Evolutionary conservation across 148 eudicot species (phyloP).

Genomic region (Rhododendron griersonianum): DNA sequence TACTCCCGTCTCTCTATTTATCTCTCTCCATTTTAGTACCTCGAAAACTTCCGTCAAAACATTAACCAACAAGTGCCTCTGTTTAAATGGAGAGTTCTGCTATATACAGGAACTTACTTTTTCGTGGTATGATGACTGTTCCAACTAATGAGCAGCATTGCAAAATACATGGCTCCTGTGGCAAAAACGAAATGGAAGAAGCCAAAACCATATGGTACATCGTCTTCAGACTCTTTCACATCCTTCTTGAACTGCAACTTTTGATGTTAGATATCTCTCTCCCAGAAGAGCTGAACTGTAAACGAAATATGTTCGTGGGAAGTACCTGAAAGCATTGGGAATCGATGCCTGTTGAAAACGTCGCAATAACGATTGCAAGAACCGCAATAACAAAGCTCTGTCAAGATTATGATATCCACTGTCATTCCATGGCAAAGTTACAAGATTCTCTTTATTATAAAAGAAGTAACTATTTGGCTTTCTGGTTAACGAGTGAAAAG

Average conservation of each 20-base stretch:
- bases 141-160: constrained; percentile 83
- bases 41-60: not conserved
- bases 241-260: constrained; percentile 55
- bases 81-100: not conserved
- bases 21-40: not conserved
- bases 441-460: not conserved
- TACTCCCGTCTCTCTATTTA: too few species aligned
- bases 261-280: not conserved
- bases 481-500: not conserved
- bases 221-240: constrained; percentile 49
- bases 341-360: constrained; percentile 87
- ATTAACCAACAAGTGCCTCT: not conserved
- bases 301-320: not conserved
- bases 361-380: constrained; percentile 76
- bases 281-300: not conserved
- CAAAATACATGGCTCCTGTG: constrained; percentile 86
- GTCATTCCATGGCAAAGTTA: constrained; percentile 13
- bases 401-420: constrained; percentile 10
- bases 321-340: constrained; percentile 85
- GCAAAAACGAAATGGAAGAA: constrained; percentile 92
- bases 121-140: constrained; percentile 64
- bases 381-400: constrained; percentile 83
- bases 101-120: constrained; percentile 38
- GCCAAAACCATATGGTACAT: constrained; percentile 76
- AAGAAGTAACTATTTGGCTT: not conserved